A percentile compares a stretch with the other conserved stretches of the same genome.
phyloP scores from a whole-genome alignment of 805 yeast genomes.

The Metschnikowia similis region DNA sequence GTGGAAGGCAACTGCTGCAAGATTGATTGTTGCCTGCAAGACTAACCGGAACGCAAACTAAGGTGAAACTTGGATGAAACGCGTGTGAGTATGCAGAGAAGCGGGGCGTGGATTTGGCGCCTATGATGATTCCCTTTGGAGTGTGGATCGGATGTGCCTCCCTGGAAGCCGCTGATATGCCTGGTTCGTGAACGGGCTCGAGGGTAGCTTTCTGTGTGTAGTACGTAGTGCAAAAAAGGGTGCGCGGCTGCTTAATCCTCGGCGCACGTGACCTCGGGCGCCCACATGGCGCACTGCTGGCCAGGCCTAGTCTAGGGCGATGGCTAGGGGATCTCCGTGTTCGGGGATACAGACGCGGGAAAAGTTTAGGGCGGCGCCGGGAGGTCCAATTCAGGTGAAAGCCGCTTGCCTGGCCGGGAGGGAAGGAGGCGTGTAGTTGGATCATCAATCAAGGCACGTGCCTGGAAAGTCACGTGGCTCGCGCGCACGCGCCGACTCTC shows the following conservation, averaged over 20 bases:
- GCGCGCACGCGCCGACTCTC: no score
- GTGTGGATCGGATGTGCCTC: background rate
- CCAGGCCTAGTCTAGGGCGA: background rate
- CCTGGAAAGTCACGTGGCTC: no score
- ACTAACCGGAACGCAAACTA: background rate
- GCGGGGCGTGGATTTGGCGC: background rate
- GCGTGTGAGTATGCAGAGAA: no score
- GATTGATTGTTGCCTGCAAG: no score
- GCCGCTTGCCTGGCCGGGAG: no score
- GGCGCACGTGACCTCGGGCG: background rate
- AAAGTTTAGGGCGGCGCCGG: no score
- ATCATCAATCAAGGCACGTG: no score
- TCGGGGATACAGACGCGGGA: no score
- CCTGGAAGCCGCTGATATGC: background rate
- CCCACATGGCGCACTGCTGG: background rate
- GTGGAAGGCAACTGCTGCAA: no score
- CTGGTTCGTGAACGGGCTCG: background rate
- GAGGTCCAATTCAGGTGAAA: no score
- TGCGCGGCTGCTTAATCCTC: background rate
- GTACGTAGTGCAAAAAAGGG: background rate
- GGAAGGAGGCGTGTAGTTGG: no score
- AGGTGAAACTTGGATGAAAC: background rate
- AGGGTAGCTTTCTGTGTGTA: background rate
- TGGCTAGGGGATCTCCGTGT: no score
- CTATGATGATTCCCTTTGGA: background rate